Evolutionary conservation across 1,139 yeast genomes (phyloP).

Genomic region (Blastobotrys indianensis): DNA sequence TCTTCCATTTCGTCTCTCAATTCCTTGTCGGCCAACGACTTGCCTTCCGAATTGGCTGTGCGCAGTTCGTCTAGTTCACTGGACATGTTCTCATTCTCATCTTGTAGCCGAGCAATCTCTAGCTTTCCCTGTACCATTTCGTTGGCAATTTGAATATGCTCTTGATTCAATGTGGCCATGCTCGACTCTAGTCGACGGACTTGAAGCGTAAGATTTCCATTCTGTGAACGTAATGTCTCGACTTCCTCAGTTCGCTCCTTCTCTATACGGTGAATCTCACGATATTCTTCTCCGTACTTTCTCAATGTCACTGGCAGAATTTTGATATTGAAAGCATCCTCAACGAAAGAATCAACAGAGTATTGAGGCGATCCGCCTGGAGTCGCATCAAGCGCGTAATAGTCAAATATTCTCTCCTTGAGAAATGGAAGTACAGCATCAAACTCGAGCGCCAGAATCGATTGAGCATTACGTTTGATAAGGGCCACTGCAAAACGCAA

Average conservation of each 20-base stretch:
- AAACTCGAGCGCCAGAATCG: slow-evolving; percentile 56
- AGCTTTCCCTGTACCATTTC: slow-evolving; percentile 63
- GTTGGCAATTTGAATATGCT: slow-evolving; percentile 72
- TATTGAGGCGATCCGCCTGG: slow-evolving; percentile 35
- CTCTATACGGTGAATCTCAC: slow-evolving; percentile 65
- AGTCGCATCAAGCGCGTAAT: slow-evolving; percentile 42
- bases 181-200: slow-evolving; percentile 69
- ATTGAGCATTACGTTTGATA: slow-evolving; percentile 59
- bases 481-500: slow-evolving; percentile 75
- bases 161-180: slow-evolving; percentile 63
- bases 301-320: slow-evolving; percentile 65
- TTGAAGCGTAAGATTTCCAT: slow-evolving; percentile 67
- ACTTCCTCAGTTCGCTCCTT: slow-evolving; percentile 64
- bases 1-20: slow-evolving; percentile 40
- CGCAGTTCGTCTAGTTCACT: slow-evolving; percentile 50
- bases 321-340: slow-evolving; percentile 67
- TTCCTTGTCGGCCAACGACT: slow-evolving; percentile 17
- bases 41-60: slow-evolving; percentile 23
- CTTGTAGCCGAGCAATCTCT: slow-evolving; percentile 57
- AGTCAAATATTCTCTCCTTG: slow-evolving; percentile 71
- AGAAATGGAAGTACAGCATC: slow-evolving; percentile 70
- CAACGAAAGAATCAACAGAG: slow-evolving; percentile 66
- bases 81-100: slow-evolving; percentile 55
- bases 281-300: slow-evolving; percentile 68
- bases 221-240: slow-evolving; percentile 55